Base-by-base conservation (phyloP, 805 yeast species). In the Zygoascus ofunaensis region DNA sequence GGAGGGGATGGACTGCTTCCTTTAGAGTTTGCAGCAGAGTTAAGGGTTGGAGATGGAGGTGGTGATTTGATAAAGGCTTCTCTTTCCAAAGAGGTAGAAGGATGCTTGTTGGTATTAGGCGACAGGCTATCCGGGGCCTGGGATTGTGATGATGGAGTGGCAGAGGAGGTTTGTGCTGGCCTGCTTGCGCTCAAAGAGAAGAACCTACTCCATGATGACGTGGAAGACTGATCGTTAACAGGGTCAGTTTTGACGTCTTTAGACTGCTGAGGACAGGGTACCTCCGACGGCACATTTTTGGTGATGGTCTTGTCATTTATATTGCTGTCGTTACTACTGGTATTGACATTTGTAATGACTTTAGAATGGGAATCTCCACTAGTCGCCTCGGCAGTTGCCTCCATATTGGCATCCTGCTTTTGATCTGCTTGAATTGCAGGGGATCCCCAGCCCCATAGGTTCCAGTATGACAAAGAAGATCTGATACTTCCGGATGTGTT, bases 1-100 rank as follows among this genome's bases (percentile, higher is more conserved):
- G 19, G 19, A 12, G 45, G 24, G 5, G 24, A 4, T 5, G 41
- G 30, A n/a, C n/a, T n/a, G n/a, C n/a, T n/a, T n/a, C n/a, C n/a
- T n/a, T n/a, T n/a, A 15, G 21, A 15, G 3, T 37, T n/a, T n/a
- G 41, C 33, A 17, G 22, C 33, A 4, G 39, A 22, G 3, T n/a
- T 21, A 36, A 32, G 39, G 4, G 19, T 18, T 19, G 47, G 37
- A 12, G 26, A 17, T 19, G 41, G 32, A 4, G 41, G 39, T 5
- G 43, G 41, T 4, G 36, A 14, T 5, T 36, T 36, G 4, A 32
- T 34, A 12, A 12, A 8, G 30, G 7, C 30, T 12, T 26, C 30
- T 26, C 12, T 26, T 8, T 26, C 30, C 30, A 26, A 12, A 8
- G 30, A 12, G 7, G 30, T 26, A 12, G 30, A 12, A 7, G 30